Conservation (phyloP, 1,284 basidiomycete species). For the Coniferiporia sulphurascens region DNA sequence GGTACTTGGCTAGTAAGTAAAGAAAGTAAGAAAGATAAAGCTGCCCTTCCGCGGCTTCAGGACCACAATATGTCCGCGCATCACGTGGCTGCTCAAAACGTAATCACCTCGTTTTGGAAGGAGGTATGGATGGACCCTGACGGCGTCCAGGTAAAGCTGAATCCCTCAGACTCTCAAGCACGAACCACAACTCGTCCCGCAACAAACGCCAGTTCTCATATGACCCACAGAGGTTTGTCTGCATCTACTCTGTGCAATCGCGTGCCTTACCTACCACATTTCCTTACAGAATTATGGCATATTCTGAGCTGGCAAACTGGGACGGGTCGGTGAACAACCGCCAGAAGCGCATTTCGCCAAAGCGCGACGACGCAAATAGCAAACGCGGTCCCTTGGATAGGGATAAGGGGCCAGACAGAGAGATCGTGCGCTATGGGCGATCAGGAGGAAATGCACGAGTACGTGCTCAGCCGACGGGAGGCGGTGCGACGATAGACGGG, state of each 20-base stretch:
- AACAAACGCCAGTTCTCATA: background rate
- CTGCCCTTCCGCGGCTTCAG: too few species aligned
- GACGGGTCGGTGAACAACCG: constrained; percentile 10
- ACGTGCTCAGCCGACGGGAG: background rate
- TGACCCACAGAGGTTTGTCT: background rate
- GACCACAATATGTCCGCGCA: too few species aligned
- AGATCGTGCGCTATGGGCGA: background rate
- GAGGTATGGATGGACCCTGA: background rate
- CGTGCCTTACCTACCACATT: background rate
- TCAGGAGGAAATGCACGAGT: background rate
- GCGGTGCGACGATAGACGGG: background rate
- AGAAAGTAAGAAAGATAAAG: too few species aligned
- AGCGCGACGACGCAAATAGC: background rate
- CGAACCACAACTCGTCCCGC: background rate
- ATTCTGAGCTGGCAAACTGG: constrained; percentile 16
- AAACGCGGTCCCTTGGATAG: too few species aligned
- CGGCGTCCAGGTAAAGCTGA: background rate
- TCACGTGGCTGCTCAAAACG: too few species aligned
- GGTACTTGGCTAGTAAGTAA: too few species aligned
- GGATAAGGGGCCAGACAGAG: background rate
- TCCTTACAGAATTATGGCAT: constrained; percentile 7
- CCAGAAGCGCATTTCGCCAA: background rate
- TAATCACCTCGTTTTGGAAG: background rate
- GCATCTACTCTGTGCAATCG: background rate
- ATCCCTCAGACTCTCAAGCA: background rate